Base-by-base conservation (phyloP, 306 rosid genomes). In the Senna tora region DNA sequence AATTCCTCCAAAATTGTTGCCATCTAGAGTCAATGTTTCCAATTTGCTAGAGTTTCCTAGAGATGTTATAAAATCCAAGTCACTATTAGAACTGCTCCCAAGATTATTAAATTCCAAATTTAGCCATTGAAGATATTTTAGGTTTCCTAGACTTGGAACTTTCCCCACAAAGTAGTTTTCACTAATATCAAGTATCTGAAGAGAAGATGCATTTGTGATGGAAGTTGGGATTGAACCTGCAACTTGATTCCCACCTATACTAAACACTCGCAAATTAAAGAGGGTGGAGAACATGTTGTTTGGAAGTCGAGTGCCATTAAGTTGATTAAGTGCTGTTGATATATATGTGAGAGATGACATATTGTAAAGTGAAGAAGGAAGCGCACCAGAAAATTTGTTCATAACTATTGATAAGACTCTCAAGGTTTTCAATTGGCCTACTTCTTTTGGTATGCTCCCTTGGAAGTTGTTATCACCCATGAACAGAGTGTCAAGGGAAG, bases 1-100 rank as follows among this genome's bases (percentile, higher is more conserved):
- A 56, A 14, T 1, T 36, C 80, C 80, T 54, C 73, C 77, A 34
- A 80, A 80, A 0, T 62, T 69, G 56, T 80, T 74, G 0, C 0
- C 0, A 12, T 5, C 1, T 0, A 80, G 4, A 19, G 2, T 9
- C 3, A 25, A 25, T 3, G 75, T 30, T 0, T 1, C 4, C 39
- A 75, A 9, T 9, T 25, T 43, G 50, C 69, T 80, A 28, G 74
- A 69, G 20, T 75, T 64, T 62, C 15, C 13, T 56, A 80, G 33
- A 14, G 47, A 5, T 16, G 67, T 39, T 33, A 72, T 10, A 60
- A 66, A 65, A 1, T 34, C 38, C 65, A 70, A 64, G 62, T 75
- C 71, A n/a, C 60, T 61, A 2, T 19, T 2, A 9, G 72, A 60
- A n/a, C 39, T 28, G 16, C 15, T 46, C 46, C 77, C 84, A 1